Base-by-base conservation (phyloP, 1,284 basidiomycete species). In the Apiotrichum gamsii region DNA sequence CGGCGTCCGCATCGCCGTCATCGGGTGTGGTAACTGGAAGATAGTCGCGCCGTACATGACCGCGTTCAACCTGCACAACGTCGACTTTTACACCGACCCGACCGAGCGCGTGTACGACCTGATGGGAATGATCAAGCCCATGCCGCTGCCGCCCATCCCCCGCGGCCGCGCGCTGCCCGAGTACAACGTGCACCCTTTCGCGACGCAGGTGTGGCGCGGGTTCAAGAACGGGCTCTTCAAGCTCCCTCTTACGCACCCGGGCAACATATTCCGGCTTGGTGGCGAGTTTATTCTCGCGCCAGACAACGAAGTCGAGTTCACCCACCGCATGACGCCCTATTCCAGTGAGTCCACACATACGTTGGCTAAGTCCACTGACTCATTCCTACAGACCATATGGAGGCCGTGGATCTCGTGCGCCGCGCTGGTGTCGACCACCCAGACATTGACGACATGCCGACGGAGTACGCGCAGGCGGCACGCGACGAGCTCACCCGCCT, bases 321-420 rank as follows among this genome's bases (percentile, higher is more conserved):
- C 70, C 3, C 71, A 73, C 45, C 61, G 71, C 18, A 74, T 74
- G 72, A 69, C 64, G 8, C 24, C 56, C 32, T 65, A 60, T 9
- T 61, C 61, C 19, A 60, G 66, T 68, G 29, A 53, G 65, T 57
- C 11, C 11, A 28, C n/a, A n/a, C n/a, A n/a, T n/a, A n/a, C n/a
- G n/a, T n/a, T n/a, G n/a, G n/a, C n/a, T n/a, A n/a, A n/a, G n/a
- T n/a, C n/a, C n/a, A n/a, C n/a, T n/a, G n/a, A n/a, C n/a, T n/a
- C n/a, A n/a, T n/a, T 28, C 11, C 11, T 28, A 11, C 25, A 28
- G 25, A 72, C 52, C 69, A 72, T 43, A 64, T 69, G 63, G 70
- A 72, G 52, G 69, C 70, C 0, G 61, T 61, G 21, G 70, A 70
- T 37, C 60, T 36, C 4, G 49, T 43, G 4, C 25, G 9, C 28